Percentiles rank a stretch among this genome's conserved stretches.
These are phyloP conservation scores for Candolleomyces aberdarensis DNA, from an alignment of 768 basidiomycete genomes.

Conservation along the genomic window DNA sequence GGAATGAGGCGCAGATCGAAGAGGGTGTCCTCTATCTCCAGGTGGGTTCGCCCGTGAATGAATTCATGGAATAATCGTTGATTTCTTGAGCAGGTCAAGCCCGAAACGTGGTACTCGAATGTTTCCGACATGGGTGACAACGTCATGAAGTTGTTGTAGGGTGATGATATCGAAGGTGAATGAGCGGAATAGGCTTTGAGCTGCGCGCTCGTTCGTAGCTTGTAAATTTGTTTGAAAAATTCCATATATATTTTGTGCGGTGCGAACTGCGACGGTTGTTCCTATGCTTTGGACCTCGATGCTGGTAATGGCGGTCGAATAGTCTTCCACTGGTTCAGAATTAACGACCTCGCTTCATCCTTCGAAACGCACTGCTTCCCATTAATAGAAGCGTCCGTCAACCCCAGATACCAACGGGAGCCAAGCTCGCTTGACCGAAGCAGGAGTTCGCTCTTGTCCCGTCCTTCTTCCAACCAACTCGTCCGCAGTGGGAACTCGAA, in stretches of 20 bases:
- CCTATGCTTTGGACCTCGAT: not conserved
- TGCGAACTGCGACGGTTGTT: not conserved
- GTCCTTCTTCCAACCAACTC: conserved; percentile 6
- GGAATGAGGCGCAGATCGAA: conserved; percentile 31
- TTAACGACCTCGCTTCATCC: conserved; percentile 4
- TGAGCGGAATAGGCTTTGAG: too few relatives aligned
- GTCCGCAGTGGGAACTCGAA: conserved; percentile 1
- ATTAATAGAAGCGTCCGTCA: not conserved
- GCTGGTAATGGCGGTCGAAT: not conserved
- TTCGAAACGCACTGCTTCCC: not conserved
- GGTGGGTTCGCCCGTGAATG: conserved; percentile 16
- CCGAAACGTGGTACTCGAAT: conserved; percentile 23
- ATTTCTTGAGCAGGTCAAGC: conserved; percentile 15
- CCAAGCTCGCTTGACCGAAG: not conserved
- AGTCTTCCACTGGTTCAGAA: conserved; percentile 2
- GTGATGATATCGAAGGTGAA: not conserved
- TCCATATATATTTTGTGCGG: too few relatives aligned
- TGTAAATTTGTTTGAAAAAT: too few relatives aligned
- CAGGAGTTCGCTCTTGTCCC: not conserved
- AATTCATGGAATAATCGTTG: not conserved
- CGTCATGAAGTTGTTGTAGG: conserved; percentile 23
- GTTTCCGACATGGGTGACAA: conserved; percentile 17
- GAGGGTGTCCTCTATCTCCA: conserved; percentile 35
- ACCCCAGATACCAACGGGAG: not conserved
- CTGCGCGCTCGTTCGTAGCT: too few relatives aligned